Conservation (phyloP, 768 basidiomycete genomes). For the Macrolepiota albuminosa region DNA sequence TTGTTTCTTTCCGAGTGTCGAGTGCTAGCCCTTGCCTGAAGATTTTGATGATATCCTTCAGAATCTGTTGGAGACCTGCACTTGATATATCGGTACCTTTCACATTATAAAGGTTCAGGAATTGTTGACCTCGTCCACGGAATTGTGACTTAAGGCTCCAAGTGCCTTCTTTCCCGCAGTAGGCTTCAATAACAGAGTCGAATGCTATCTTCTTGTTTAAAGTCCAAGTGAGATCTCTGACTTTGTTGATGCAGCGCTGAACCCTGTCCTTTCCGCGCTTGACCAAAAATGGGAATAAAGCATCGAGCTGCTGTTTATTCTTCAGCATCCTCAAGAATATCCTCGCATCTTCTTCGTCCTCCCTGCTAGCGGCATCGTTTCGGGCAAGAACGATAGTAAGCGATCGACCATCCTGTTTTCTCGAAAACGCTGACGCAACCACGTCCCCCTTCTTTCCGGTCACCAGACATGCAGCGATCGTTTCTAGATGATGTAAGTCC, state of each 20-base stretch:
- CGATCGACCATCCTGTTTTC: neutral
- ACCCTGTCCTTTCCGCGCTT: neutral
- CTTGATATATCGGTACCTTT: too few species aligned
- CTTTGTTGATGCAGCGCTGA: neutral
- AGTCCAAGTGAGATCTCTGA: neutral
- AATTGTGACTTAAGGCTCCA: neutral
- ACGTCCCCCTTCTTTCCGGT: neutral
- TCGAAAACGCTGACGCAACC: neutral
- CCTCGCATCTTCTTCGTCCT: neutral
- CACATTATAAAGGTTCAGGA: neutral
- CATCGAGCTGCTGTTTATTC: neutral
- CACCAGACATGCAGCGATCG: neutral
- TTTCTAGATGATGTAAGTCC: neutral
- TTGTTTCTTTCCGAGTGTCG: too few species aligned
- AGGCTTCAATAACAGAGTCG: too few species aligned
- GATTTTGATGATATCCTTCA: too few species aligned
- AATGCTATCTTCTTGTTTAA: too few species aligned
- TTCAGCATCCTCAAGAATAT: neutral
- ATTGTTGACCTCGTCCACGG: neutral
- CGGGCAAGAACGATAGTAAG: neutral
- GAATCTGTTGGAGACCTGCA: too few species aligned
- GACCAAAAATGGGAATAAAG: neutral
- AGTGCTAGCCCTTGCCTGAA: too few species aligned
- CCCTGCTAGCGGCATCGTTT: neutral
- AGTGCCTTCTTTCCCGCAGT: accelerated